These are phyloP conservation scores for Boletus huronensis DNA, from an alignment of 768 basidiomycete species.

Conservation along the genomic window DNA sequence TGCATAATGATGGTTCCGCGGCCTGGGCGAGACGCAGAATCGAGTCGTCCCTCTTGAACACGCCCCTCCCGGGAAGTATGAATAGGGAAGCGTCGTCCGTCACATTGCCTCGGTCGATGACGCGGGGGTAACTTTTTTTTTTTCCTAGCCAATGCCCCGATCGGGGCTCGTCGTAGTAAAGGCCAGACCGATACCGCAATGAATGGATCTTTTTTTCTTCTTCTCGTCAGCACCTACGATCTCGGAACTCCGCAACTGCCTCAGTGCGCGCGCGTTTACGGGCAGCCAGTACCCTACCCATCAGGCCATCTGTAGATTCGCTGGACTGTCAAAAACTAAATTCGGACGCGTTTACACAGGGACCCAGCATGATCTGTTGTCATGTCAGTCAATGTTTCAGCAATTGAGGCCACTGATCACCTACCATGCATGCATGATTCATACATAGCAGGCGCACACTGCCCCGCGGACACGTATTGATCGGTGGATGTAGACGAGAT, in stretches of 20 bases:
- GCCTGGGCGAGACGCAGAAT: neutral
- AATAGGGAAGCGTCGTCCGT: neutral
- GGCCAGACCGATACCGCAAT: neutral
- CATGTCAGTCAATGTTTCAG: neutral
- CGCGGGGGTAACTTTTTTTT: too few species aligned
- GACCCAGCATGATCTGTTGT: neutral
- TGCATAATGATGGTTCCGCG: too few species aligned
- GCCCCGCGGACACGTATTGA: neutral
- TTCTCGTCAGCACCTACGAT: neutral
- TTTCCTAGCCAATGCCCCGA: too few species aligned
- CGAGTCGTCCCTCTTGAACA: neutral
- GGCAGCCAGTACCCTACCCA: neutral
- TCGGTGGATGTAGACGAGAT: neutral
- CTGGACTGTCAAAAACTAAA: neutral
- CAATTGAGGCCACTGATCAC: neutral
- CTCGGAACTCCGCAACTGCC: neutral
- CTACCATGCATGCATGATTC: neutral
- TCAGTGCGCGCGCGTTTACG: neutral
- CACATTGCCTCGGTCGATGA: neutral
- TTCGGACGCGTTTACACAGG: neutral
- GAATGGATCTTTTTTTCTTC: neutral
- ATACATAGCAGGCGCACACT: neutral
- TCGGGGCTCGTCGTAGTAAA: too few species aligned
- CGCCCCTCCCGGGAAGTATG: too few species aligned
- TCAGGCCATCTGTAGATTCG: neutral